Percentiles rank a stretch among this genome's conserved stretches.
Conservation (phyloP, 495 filamentous ascomycete genomes). For the Cudoniella acicularis region DNA sequence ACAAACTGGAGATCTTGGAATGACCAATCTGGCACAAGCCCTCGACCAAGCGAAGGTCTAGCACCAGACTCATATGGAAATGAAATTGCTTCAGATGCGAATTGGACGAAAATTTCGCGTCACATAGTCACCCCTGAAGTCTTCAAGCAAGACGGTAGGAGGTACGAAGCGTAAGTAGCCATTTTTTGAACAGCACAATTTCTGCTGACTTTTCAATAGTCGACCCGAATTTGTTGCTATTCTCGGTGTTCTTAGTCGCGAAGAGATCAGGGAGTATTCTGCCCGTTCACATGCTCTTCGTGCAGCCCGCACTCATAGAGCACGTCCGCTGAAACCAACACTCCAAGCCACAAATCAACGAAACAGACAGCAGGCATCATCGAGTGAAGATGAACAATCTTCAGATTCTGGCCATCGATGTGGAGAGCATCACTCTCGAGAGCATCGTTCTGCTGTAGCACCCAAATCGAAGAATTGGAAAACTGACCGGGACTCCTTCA, state of each 20-base stretch:
- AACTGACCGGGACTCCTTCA: no score
- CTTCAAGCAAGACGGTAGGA: slow-evolving; percentile 56
- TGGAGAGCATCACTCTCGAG: not conserved
- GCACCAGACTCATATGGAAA: slow-evolving; percentile 50
- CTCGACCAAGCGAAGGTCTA: slow-evolving; percentile 16
- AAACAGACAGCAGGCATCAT: no score
- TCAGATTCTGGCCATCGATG: not conserved
- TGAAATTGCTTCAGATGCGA: slow-evolving; percentile 61
- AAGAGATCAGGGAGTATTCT: slow-evolving; percentile 59
- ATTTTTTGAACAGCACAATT: not conserved
- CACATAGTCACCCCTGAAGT: slow-evolving; percentile 63
- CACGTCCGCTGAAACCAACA: not conserved
- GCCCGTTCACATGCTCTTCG: slow-evolving; percentile 53
- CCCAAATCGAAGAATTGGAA: no score
- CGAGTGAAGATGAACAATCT: not conserved
- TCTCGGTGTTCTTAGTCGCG: slow-evolving; percentile 55
- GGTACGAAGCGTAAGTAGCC: slow-evolving; percentile 57
- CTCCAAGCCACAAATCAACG: not conserved
- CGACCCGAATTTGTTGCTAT: slow-evolving; percentile 63
- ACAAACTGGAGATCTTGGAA: not conserved
- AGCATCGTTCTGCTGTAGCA: no score
- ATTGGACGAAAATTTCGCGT: slow-evolving; percentile 69
- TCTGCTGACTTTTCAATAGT: slow-evolving; percentile 2
- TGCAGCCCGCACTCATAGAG: slow-evolving; percentile 29
- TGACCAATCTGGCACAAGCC: slow-evolving; percentile 13